Percentiles rank a stretch among this genome's conserved stretches.
Evolutionary conservation across 768 basidiomycete species (phyloP).

Genomic region (Pleurotus djamor): DNA sequence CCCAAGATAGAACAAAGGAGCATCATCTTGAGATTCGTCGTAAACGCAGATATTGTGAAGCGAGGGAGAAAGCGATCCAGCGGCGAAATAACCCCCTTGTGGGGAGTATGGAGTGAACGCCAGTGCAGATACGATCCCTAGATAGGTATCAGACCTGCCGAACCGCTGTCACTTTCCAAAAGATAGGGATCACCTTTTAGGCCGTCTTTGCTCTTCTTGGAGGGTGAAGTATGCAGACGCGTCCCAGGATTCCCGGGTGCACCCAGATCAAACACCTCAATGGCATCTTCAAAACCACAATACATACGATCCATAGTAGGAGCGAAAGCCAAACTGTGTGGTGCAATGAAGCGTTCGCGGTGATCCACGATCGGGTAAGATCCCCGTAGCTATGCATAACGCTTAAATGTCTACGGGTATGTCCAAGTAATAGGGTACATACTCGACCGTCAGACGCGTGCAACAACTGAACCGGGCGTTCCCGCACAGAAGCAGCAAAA

Average conservation of each 20-base stretch:
- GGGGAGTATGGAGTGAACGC: no score
- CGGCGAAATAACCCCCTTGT: no score
- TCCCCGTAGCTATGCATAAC: slow-evolving; percentile 66
- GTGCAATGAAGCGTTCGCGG: slow-evolving; percentile 86
- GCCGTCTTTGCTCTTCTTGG: slow-evolving; percentile 79
- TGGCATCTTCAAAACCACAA: slow-evolving; percentile 42
- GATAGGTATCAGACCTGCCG: no score
- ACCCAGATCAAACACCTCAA: slow-evolving; percentile 56
- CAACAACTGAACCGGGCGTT: slow-evolving; percentile 76
- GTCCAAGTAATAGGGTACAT: slow-evolving; percentile 22
- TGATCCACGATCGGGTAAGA: slow-evolving; percentile 94
- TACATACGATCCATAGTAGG: slow-evolving; percentile 56
- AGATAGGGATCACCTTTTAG: no score
- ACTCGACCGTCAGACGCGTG: slow-evolving; percentile 81
- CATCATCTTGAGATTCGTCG: slow-evolving; percentile 53
- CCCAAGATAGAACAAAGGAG: slow-evolving; percentile 61
- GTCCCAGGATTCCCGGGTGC: slow-evolving; percentile 67
- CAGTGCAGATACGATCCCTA: no score
- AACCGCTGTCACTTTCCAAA: no score
- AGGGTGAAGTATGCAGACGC: slow-evolving; percentile 67
- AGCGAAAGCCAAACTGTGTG: slow-evolving; percentile 83
- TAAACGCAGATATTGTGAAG: slow-evolving; percentile 69
- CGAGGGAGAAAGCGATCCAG: no score
- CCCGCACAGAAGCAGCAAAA: no score
- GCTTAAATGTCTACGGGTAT: background rate